phyloP scores from a whole-genome alignment of 2,329 filamentous ascomycete genomes.

The Aspergillus sp. region DNA sequence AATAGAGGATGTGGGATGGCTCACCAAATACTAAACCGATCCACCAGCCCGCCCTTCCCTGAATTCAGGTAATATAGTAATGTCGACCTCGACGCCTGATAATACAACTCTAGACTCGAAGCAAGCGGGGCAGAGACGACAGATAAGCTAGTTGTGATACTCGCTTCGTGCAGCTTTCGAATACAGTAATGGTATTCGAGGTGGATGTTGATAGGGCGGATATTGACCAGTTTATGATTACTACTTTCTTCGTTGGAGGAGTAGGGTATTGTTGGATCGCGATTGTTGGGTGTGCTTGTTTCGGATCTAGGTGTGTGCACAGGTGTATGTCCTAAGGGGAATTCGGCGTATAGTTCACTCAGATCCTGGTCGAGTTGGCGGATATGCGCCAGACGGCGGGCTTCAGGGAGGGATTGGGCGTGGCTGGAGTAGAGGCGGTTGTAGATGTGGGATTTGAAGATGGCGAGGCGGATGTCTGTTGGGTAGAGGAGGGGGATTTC shows the following conservation, averaged over 20 bases:
- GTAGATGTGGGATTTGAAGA: conserved; percentile 29
- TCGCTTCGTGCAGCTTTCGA: conserved; percentile 27
- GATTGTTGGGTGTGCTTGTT: too few relatives aligned
- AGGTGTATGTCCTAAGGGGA: conserved; percentile 12
- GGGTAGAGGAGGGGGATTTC: conserved; percentile 26
- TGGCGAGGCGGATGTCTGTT: conserved; percentile 25
- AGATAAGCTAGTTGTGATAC: neutral
- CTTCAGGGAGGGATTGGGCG: conserved; percentile 16
- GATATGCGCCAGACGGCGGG: conserved; percentile 24
- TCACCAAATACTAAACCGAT: conserved; percentile 2
- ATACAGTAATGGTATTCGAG: conserved; percentile 31
- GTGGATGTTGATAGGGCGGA: conserved; percentile 28
- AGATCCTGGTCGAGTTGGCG: conserved; percentile 30
- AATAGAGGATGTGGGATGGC: too few relatives aligned
- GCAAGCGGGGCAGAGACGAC: conserved; percentile 11
- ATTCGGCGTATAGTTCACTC: conserved; percentile 21
- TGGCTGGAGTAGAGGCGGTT: conserved; percentile 24
- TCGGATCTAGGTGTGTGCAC: too few relatives aligned
- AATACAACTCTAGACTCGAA: conserved; percentile 28
- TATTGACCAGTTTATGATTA: conserved; percentile 5
- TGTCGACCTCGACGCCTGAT: conserved; percentile 27
- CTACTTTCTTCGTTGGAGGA: neutral
- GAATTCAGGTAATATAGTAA: conserved; percentile 19
- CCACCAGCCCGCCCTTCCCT: neutral
- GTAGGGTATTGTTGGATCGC: too few relatives aligned